Conservation (phyloP, 495 filamentous ascomycete species). For the Letharia lupina region DNA sequence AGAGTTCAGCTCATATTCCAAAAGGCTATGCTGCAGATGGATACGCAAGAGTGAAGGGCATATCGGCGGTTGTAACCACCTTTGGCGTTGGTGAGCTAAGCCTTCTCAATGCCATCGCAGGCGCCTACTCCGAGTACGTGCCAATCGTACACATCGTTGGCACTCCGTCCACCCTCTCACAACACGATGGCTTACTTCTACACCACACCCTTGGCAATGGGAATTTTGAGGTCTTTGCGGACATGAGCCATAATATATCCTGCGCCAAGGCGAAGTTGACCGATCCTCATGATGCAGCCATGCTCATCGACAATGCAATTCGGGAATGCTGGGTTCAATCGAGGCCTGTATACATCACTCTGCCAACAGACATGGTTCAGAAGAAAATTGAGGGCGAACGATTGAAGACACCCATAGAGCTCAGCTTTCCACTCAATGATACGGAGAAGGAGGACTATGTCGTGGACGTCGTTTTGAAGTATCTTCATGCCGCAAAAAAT, state of each 20-base stretch:
- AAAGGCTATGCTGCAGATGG: slow-evolving; percentile 66
- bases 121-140: slow-evolving; percentile 53
- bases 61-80: slow-evolving; percentile 56
- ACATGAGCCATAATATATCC: slow-evolving; percentile 67
- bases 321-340: slow-evolving; percentile 67
- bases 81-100: slow-evolving; percentile 66
- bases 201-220: slow-evolving; percentile 94
- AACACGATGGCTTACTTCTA: slow-evolving; percentile 55
- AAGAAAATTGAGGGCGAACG: slow-evolving; percentile 68
- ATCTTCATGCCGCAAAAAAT: slow-evolving; percentile 64
- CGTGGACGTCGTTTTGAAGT: slow-evolving; percentile 68
- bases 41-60: slow-evolving; percentile 61
- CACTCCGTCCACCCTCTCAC: slow-evolving; percentile 44
- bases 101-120: slow-evolving; percentile 60
- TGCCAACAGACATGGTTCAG: slow-evolving; percentile 78
- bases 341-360: slow-evolving; percentile 73
- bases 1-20: slow-evolving; percentile 22
- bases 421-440: slow-evolving; percentile 56
- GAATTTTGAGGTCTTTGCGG: slow-evolving; percentile 74
- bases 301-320: slow-evolving; percentile 72
- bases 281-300: slow-evolving; percentile 57
- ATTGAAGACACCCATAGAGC: slow-evolving; percentile 60
- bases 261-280: slow-evolving; percentile 61
- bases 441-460: slow-evolving; percentile 73
- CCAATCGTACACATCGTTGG: slow-evolving; percentile 60